Conservation (phyloP, 2,329 filamentous ascomycete species). For the Apiospora hydei region DNA sequence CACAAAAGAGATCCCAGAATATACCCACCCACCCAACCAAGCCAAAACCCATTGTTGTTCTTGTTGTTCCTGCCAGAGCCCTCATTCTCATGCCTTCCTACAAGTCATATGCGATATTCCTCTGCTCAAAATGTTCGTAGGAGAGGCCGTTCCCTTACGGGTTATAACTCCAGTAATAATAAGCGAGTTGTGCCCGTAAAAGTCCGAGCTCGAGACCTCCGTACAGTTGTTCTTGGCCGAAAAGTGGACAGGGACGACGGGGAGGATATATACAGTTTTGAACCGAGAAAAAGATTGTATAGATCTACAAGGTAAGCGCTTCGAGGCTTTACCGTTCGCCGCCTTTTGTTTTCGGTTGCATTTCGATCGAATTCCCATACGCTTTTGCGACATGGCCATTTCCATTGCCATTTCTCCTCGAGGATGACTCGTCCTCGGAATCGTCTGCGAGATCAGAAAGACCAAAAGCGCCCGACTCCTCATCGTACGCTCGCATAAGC, state of each 20-base stretch:
- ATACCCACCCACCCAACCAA: background rate
- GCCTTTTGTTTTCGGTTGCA: slow-evolving; percentile 53
- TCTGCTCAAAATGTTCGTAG: slow-evolving; percentile 21
- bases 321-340: slow-evolving; percentile 29
- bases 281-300: slow-evolving; percentile 17
- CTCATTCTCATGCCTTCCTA: slow-evolving; percentile 19
- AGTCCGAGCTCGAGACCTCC: slow-evolving; percentile 8
- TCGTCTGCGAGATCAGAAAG: slow-evolving; percentile 84
- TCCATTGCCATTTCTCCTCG: slow-evolving; percentile 45
- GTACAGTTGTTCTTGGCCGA: background rate
- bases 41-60: slow-evolving; percentile 4
- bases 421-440: slow-evolving; percentile 66
- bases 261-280: slow-evolving; percentile 23
- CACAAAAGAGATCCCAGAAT: background rate
- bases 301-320: slow-evolving; percentile 18
- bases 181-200: background rate
- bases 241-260: slow-evolving; percentile 16
- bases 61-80: slow-evolving; percentile 3
- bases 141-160: slow-evolving; percentile 10
- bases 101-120: slow-evolving; percentile 15
- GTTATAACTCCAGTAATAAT: background rate
- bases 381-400: slow-evolving; percentile 50
- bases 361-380: slow-evolving; percentile 55
- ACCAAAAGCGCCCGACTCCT: slow-evolving; percentile 78
- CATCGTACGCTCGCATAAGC: slow-evolving; percentile 87